Conservation (phyloP, 1,139 yeast species). For the Yamadazyma sp. region DNA sequence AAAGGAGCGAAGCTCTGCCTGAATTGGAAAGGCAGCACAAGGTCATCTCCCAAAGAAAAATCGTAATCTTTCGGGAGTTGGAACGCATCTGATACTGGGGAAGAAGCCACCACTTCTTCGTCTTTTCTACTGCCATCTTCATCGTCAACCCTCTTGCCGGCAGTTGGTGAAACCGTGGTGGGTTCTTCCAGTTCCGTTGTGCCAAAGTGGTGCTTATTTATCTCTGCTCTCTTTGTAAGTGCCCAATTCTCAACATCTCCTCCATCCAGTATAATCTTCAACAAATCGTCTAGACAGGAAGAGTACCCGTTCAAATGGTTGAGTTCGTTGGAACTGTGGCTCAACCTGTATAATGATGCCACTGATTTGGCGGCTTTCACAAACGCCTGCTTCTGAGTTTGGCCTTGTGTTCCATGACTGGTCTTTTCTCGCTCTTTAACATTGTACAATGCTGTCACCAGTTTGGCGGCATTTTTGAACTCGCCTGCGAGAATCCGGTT, state of each 20-base stretch:
- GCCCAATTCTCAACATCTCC: slow-evolving; percentile 58
- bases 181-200: no score
- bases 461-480: slow-evolving; percentile 47
- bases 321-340: slow-evolving; percentile 44
- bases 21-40: slow-evolving; percentile 37
- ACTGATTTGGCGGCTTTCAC: slow-evolving; percentile 66
- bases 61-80: slow-evolving; percentile 34
- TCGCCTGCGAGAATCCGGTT: slow-evolving; percentile 42
- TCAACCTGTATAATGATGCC: slow-evolving; percentile 57
- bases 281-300: slow-evolving; percentile 55
- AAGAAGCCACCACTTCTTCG: slow-evolving; percentile 3
- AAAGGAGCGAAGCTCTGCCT: slow-evolving; percentile 48
- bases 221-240: slow-evolving; percentile 47
- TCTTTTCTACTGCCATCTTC: slow-evolving; percentile 5
- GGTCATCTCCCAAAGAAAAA: slow-evolving; percentile 33
- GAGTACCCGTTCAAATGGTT: slow-evolving; percentile 54
- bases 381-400: slow-evolving; percentile 44
- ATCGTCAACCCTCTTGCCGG: neutral
- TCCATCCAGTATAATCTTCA: slow-evolving; percentile 44
- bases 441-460: slow-evolving; percentile 45
- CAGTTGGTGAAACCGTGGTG: no score
- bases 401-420: slow-evolving; percentile 10
- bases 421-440: slow-evolving; percentile 16
- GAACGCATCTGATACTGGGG: slow-evolving; percentile 1
- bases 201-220: slow-evolving; percentile 18